These are phyloP conservation scores for Lasiodiplodia gonubiensis DNA, from an alignment of 2,329 filamentous ascomycete genomes.

Conservation along the genomic window DNA sequence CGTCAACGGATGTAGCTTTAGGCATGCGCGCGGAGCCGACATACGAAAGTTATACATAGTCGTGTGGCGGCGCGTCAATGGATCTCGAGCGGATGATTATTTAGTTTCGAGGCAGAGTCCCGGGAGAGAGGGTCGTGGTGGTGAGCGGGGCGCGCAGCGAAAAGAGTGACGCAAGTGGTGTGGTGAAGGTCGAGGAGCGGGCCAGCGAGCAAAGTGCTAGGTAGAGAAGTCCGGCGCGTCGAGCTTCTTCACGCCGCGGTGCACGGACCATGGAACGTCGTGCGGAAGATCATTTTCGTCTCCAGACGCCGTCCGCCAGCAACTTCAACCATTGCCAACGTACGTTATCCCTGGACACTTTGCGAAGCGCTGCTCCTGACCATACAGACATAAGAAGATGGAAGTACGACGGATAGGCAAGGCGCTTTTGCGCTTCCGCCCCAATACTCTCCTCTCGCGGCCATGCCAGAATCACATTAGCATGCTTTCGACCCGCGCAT, in stretches of 20 bases:
- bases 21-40: constrained; percentile 17
- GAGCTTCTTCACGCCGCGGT: constrained; percentile 14
- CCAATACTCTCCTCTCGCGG: constrained; percentile 28
- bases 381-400: constrained; percentile 33
- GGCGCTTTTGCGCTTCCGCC: constrained; percentile 37
- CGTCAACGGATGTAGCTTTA: constrained; percentile 7
- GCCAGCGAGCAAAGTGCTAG: constrained; percentile 11
- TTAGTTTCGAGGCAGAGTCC: not conserved
- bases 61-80: constrained; percentile 30
- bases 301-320: constrained; percentile 13
- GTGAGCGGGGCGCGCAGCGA: constrained; percentile 11
- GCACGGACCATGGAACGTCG: constrained; percentile 11
- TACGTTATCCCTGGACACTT: constrained; percentile 12
- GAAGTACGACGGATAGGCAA: constrained; percentile 39
- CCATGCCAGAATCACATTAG: constrained; percentile 11
- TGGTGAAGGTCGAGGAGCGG: constrained; percentile 20
- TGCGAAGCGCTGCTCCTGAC: constrained; percentile 6
- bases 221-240: constrained; percentile 7
- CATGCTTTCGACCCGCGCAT: constrained; percentile 22
- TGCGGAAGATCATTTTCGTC: constrained; percentile 23
- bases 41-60: constrained; percentile 45
- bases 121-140: not conserved
- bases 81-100: not conserved
- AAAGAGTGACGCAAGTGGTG: constrained; percentile 12
- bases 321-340: constrained; percentile 3